Evolutionary conservation across 495 filamentous ascomycete genomes (phyloP).

Genomic region (Thermothielavioides terrestris): DNA sequence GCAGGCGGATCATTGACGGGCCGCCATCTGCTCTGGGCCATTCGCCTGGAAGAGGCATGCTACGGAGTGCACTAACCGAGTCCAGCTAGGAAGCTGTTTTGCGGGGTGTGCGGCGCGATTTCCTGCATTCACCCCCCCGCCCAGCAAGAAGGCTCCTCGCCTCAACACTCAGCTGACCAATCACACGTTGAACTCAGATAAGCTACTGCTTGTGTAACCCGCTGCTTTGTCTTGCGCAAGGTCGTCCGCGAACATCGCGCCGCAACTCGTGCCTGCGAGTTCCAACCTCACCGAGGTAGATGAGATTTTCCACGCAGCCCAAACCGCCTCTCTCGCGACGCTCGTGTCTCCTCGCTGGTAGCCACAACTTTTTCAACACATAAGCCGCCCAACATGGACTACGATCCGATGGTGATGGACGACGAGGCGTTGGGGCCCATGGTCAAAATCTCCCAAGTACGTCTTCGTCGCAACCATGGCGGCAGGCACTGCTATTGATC

Average conservation of each 20-base stretch:
- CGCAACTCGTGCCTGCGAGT: no score
- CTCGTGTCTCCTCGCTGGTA: not conserved
- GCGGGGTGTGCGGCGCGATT: not conserved
- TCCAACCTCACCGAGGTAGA: no score
- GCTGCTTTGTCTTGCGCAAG: no score
- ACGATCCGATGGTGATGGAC: conserved; percentile 53
- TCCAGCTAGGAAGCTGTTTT: not conserved
- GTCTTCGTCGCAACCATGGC: conserved; percentile 10
- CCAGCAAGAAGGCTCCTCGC: no score
- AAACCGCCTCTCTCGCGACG: not conserved
- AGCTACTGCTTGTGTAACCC: not conserved
- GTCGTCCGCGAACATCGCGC: no score
- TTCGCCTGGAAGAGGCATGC: no score
- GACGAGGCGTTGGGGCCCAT: conserved; percentile 57
- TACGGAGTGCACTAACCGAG: not conserved
- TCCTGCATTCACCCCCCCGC: not conserved
- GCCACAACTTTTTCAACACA: no score
- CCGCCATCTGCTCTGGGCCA: no score
- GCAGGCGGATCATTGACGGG: conserved; percentile 15
- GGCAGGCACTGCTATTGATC: not conserved
- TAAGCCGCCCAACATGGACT: conserved; percentile 61
- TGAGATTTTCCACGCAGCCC: no score
- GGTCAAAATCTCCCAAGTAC: conserved; percentile 64
- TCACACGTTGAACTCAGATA: no score
- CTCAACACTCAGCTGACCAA: no score